phyloP scores from a whole-genome alignment of 805 yeast species.

The Candida verbasci region DNA sequence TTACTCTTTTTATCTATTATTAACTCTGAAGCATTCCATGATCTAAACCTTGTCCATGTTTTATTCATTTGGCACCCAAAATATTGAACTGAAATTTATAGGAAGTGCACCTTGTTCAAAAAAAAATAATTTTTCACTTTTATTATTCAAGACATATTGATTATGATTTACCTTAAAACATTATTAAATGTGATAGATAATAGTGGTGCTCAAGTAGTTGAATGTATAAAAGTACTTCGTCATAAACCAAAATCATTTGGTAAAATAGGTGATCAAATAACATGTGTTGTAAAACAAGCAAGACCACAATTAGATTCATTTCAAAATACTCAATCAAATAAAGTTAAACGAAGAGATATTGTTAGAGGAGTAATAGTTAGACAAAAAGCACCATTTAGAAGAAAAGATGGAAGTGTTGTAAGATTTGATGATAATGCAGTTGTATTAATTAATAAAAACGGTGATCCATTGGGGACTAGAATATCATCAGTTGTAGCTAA shows the following conservation, averaged over 20 bases:
- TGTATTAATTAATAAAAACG: slow-evolving; percentile 85
- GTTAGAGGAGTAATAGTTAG: slow-evolving; percentile 94
- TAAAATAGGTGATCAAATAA: slow-evolving; percentile 84
- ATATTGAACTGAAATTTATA: background rate
- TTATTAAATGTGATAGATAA: slow-evolving; percentile 89
- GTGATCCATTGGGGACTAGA: slow-evolving; percentile 94
- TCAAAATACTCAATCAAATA: slow-evolving; percentile 61
- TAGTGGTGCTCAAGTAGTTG: slow-evolving; percentile 91
- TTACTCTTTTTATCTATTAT: slow-evolving; percentile 52
- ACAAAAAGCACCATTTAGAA: slow-evolving; percentile 70
- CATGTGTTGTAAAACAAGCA: slow-evolving; percentile 91
- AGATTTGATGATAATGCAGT: slow-evolving; percentile 96
- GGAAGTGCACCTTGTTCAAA: background rate
- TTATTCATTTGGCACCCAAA: background rate
- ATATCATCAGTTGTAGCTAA: slow-evolving; percentile 86
- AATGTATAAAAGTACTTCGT: slow-evolving; percentile 91
- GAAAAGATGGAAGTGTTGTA: slow-evolving; percentile 84
- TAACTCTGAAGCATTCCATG: slow-evolving; percentile 29
- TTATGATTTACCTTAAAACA: slow-evolving; percentile 85
- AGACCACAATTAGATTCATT: slow-evolving; percentile 67
- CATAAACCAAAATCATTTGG: slow-evolving; percentile 85
- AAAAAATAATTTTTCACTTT: background rate
- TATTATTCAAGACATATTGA: background rate
- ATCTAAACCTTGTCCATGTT: slow-evolving; percentile 1
- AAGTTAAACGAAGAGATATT: slow-evolving; percentile 93